Conservation (phyloP, 2,329 filamentous ascomycete genomes). For the Cladosporium sp. region DNA sequence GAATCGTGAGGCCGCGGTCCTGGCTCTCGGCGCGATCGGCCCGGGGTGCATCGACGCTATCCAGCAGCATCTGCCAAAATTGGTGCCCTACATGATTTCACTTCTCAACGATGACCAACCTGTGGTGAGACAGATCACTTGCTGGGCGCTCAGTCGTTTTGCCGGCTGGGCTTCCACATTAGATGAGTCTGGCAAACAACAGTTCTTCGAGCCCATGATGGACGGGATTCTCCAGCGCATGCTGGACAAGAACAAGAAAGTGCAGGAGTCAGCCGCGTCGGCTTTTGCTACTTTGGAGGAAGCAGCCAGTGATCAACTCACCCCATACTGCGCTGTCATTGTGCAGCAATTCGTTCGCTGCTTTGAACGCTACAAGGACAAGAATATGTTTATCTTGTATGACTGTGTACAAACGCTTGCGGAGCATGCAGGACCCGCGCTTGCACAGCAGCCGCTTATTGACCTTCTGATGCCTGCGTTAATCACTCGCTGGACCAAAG, state of each 20-base stretch:
- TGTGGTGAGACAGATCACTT: slow-evolving; percentile 92
- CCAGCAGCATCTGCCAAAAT: slow-evolving; percentile 80
- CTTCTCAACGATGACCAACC: slow-evolving; percentile 81
- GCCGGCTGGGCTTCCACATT: slow-evolving; percentile 86
- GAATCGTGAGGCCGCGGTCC: slow-evolving; percentile 85
- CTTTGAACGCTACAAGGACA: slow-evolving; percentile 94
- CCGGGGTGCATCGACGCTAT: slow-evolving; percentile 91
- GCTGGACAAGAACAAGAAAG: slow-evolving; percentile 96
- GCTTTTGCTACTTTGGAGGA: slow-evolving; percentile 96
- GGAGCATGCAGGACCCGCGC: slow-evolving; percentile 77
- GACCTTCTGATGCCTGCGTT: slow-evolving; percentile 88
- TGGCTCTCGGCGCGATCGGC: slow-evolving; percentile 89
- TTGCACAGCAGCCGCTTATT: slow-evolving; percentile 78
- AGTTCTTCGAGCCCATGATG: slow-evolving; percentile 94
- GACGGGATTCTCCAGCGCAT: slow-evolving; percentile 90
- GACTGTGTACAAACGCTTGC: slow-evolving; percentile 97
- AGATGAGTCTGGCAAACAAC: slow-evolving; percentile 61
- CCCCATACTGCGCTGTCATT: slow-evolving; percentile 84
- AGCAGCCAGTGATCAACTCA: slow-evolving; percentile 75
- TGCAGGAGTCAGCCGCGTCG: slow-evolving; percentile 92
- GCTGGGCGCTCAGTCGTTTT: slow-evolving; percentile 93
- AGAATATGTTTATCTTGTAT: slow-evolving; percentile 98
- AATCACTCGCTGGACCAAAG: slow-evolving; percentile 80
- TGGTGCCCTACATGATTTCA: slow-evolving; percentile 85
- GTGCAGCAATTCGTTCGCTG: slow-evolving; percentile 88